These are phyloP conservation scores for Aspergillus nidulans DNA, from an alignment of 495 filamentous ascomycete species.

Conservation along the genomic window DNA sequence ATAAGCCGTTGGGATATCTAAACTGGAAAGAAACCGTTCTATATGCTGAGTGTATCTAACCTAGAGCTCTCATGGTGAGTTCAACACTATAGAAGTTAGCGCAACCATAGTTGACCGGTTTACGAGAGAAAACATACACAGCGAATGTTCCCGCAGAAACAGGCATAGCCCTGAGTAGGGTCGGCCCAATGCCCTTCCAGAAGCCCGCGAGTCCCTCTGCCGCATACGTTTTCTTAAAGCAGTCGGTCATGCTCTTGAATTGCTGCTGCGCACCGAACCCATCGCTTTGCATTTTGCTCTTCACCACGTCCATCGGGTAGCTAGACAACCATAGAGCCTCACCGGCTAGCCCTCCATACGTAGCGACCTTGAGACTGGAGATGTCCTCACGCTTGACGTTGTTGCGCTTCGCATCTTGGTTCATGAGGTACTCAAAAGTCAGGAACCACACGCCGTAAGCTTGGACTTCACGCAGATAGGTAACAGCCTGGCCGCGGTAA, in stretches of 20 bases:
- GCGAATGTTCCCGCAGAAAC: slow-evolving; percentile 96
- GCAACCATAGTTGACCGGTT: neutral
- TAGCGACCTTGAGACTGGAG: slow-evolving; percentile 76
- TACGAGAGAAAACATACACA: slow-evolving; percentile 44
- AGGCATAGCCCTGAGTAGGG: slow-evolving; percentile 91
- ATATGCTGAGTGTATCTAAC: slow-evolving; percentile 21
- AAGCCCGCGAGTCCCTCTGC: slow-evolving; percentile 78
- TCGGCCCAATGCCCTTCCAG: slow-evolving; percentile 96
- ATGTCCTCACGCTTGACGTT: slow-evolving; percentile 69
- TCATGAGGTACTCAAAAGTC: slow-evolving; percentile 95
- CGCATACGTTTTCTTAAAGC: slow-evolving; percentile 77
- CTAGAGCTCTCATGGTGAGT: slow-evolving; percentile 43
- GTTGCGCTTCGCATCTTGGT: slow-evolving; percentile 73
- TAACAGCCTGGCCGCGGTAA: slow-evolving; percentile 84
- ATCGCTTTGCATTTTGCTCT: slow-evolving; percentile 95
- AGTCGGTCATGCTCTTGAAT: slow-evolving; percentile 82
- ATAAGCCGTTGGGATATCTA: slow-evolving; percentile 32
- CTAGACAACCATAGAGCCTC: slow-evolving; percentile 78
- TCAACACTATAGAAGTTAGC: slow-evolving; percentile 34
- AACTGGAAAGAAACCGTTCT: slow-evolving; percentile 11
- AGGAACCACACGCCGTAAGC: slow-evolving; percentile 96
- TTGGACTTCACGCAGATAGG: slow-evolving; percentile 81
- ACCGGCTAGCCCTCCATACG: slow-evolving; percentile 71
- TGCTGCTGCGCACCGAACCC: slow-evolving; percentile 56
- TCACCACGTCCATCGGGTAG: slow-evolving; percentile 87